These are phyloP conservation scores for Sonneratia alba DNA, from an alignment of 345 rosid species.

Conservation along the genomic window DNA sequence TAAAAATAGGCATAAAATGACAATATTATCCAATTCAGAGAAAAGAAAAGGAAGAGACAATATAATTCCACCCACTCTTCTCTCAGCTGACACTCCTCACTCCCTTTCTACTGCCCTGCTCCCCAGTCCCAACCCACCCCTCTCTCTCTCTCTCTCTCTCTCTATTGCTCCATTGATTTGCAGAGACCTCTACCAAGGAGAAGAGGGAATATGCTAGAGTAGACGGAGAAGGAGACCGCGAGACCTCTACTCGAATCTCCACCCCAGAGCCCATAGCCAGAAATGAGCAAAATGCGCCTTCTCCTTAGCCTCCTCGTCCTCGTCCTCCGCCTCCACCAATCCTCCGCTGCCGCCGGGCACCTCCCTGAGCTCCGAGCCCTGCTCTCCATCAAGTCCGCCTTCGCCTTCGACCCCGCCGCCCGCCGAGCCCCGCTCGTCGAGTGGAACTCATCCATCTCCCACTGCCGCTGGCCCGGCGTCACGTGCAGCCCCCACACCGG, in stretches of 20 bases:
- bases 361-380: constrained; percentile 64
- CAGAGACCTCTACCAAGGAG: background rate
- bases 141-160: constrained; percentile 15
- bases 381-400: constrained; percentile 61
- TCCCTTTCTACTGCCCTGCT: background rate
- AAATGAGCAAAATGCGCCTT: constrained; percentile 6
- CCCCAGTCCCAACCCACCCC: background rate
- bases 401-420: constrained; percentile 37
- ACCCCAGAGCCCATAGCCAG: background rate
- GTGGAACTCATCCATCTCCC: constrained; percentile 49
- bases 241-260: background rate
- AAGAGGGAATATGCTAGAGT: background rate
- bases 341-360: constrained; percentile 29
- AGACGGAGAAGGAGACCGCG: background rate
- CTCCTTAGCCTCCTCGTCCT: constrained; percentile 12
- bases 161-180: constrained; percentile 1
- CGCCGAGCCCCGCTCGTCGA: constrained; percentile 32
- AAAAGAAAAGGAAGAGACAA: background rate
- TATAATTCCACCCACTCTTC: constrained; percentile 16
- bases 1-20: background rate
- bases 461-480: constrained; percentile 64
- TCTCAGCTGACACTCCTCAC: background rate
- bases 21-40: background rate
- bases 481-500: constrained; percentile 65
- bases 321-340: constrained; percentile 20